A percentile compares a stretch with the other conserved stretches of the same genome.
Conservation (phyloP, 148 eudicot genomes). For the Linanthus parryae region DNA sequence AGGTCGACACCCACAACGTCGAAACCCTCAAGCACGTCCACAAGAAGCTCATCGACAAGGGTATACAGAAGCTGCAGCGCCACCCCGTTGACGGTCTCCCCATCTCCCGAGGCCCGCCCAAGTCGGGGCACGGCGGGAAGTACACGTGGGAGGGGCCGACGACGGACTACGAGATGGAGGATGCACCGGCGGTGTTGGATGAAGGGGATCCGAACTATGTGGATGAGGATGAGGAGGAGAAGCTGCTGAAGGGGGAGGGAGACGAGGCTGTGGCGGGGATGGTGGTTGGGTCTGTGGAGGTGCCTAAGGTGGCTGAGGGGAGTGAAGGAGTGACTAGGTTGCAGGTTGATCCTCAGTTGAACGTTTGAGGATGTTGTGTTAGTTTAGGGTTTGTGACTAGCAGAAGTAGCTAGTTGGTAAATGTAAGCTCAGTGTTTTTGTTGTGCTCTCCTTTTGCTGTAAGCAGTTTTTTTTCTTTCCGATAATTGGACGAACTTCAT, state of each 20-base stretch:
- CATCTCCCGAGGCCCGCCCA: conserved; percentile 40
- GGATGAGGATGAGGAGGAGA: conserved; percentile 38
- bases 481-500: too few species aligned
- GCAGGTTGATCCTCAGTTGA: conserved; percentile 51
- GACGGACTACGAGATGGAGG: conserved; percentile 28
- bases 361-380: too few species aligned
- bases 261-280: conserved; percentile 2
- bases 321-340: conserved; percentile 43
- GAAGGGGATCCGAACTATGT: conserved; percentile 67
- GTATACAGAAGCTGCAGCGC: conserved; percentile 53
- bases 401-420: too few species aligned
- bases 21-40: conserved; percentile 43
- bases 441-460: too few species aligned
- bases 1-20: conserved; percentile 22
- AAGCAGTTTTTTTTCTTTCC: too few species aligned
- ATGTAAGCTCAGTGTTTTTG: too few species aligned
- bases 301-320: conserved; percentile 40
- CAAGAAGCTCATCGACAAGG: conserved; percentile 58
- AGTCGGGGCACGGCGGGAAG: conserved; percentile 84
- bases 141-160: conserved; percentile 89
- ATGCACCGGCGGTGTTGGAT: conserved; percentile 43
- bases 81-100: conserved; percentile 50
- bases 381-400: too few species aligned
- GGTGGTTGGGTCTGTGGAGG: conserved; percentile 47
- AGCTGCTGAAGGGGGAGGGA: conserved; percentile 7